These are phyloP conservation scores for Malus hybrid DNA, from an alignment of 331 rosid genomes.

Conservation along the genomic window DNA sequence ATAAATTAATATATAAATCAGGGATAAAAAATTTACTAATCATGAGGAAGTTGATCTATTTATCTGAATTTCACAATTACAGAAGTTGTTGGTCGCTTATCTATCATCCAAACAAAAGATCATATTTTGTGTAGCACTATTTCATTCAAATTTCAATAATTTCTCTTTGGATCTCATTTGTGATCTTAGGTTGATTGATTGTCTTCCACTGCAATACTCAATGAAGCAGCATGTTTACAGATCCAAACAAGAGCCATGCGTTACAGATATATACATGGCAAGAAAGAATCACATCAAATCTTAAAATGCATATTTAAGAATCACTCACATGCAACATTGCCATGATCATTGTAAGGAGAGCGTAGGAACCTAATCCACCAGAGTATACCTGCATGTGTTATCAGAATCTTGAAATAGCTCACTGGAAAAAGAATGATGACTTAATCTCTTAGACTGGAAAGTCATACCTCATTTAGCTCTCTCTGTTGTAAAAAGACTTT, in stretches of 20 bases:
- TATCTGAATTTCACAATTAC: neutral
- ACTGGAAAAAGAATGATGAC: neutral
- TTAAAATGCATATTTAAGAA: neutral
- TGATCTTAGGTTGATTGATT: neutral
- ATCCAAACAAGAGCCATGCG: neutral
- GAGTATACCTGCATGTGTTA: conserved; percentile 71
- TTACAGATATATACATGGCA: neutral
- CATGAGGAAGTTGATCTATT: neutral
- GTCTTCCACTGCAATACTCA: neutral
- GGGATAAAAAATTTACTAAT: neutral
- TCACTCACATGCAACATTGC: conserved; percentile 80
- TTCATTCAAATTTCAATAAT: neutral
- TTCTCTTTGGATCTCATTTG: neutral
- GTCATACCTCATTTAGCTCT: conserved; percentile 81
- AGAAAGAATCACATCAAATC: neutral
- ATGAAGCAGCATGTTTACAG: neutral
- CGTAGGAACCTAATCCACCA: conserved; percentile 95
- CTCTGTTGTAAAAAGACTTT: conserved; percentile 94
- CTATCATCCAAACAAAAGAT: neutral
- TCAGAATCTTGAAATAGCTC: conserved; percentile 25
- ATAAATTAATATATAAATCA: neutral
- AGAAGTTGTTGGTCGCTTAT: neutral
- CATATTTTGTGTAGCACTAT: neutral
- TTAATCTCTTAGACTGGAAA: neutral
- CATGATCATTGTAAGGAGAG: conserved; percentile 89